A percentile compares a stretch with the other conserved stretches of the same genome.
phyloP scores from a whole-genome alignment of 2,329 filamentous ascomycete genomes.

The Orbilia blumenaviensis region DNA sequence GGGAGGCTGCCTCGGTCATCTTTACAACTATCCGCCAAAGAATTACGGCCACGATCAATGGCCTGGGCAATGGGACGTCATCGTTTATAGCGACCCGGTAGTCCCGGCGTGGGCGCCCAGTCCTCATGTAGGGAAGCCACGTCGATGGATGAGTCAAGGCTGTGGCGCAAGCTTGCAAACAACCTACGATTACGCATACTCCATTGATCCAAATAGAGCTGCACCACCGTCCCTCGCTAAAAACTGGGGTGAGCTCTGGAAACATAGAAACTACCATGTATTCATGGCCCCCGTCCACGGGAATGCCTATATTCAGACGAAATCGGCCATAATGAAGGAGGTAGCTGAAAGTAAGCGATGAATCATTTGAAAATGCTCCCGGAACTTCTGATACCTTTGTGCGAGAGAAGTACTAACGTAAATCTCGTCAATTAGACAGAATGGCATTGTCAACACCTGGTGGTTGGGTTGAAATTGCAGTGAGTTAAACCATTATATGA shows the following conservation, averaged over 20 bases:
- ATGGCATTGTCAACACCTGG: neutral
- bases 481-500: no score
- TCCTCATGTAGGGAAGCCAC: neutral
- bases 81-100: neutral
- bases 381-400: no score
- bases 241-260: neutral
- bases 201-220: no score
- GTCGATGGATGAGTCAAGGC: neutral
- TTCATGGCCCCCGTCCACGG: neutral
- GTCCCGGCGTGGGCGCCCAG: neutral
- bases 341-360: neutral
- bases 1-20: neutral
- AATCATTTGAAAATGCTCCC: neutral
- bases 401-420: no score
- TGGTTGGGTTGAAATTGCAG: neutral
- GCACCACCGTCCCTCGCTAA: neutral
- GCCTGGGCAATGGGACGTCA: constrained; percentile 12
- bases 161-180: constrained; percentile 4
- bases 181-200: neutral
- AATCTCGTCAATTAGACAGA: no score
- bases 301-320: neutral
- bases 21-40: neutral
- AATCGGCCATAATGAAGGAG: neutral
- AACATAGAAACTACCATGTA: constrained; percentile 13
- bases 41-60: neutral